Conservation (phyloP, 2,329 filamentous ascomycete genomes). For the Akanthomyces muscarius region DNA sequence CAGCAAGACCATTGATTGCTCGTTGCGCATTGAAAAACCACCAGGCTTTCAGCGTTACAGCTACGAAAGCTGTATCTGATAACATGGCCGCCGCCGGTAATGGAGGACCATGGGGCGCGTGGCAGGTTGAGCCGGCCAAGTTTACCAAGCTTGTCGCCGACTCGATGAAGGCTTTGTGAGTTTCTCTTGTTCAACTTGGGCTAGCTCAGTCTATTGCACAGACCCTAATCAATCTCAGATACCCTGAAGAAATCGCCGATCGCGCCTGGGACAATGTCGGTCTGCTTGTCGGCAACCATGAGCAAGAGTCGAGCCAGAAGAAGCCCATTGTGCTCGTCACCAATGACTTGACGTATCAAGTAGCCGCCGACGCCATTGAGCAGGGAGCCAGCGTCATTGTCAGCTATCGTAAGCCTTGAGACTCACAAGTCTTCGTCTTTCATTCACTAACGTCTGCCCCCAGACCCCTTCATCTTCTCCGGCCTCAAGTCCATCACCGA, state of each 20-base stretch:
- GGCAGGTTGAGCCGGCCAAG: slow-evolving; percentile 35
- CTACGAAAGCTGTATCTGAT: background rate
- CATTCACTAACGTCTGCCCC: slow-evolving; percentile 51
- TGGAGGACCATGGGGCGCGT: slow-evolving; percentile 36
- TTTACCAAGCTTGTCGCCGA: slow-evolving; percentile 62
- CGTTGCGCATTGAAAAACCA: background rate
- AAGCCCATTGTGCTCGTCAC: slow-evolving; percentile 54
- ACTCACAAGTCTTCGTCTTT: background rate
- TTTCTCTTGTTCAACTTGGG: slow-evolving; percentile 18
- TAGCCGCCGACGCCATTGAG: slow-evolving; percentile 84
- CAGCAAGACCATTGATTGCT: background rate
- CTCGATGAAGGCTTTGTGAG: slow-evolving; percentile 76
- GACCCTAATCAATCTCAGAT: slow-evolving; percentile 47
- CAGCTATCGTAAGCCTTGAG: slow-evolving; percentile 66
- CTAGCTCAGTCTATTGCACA: background rate
- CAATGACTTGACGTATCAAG: slow-evolving; percentile 83
- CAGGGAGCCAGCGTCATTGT: slow-evolving; percentile 75
- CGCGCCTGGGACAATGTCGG: slow-evolving; percentile 97
- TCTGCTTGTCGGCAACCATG: slow-evolving; percentile 56
- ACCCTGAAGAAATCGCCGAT: slow-evolving; percentile 85
- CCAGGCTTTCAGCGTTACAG: background rate
- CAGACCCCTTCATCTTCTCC: slow-evolving; percentile 95
- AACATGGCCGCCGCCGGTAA: slow-evolving; percentile 18
- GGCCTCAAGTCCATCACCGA: slow-evolving; percentile 85
- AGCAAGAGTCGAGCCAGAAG: slow-evolving; percentile 26